Conservation (phyloP, 768 basidiomycete genomes). For the Suillus luteus region DNA sequence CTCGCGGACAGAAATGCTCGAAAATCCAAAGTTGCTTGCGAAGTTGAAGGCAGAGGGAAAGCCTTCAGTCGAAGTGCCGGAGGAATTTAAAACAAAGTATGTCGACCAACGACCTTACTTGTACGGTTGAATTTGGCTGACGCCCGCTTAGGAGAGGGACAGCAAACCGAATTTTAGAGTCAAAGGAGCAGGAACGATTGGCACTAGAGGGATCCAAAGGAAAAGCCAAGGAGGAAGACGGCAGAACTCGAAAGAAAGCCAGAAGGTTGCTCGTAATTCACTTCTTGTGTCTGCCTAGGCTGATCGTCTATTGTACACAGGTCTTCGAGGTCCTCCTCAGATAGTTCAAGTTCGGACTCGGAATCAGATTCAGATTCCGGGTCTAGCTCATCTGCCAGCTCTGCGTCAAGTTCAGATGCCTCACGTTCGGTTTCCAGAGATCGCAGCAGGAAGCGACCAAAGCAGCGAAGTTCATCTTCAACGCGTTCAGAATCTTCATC, state of each 20-base stretch:
- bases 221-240: conserved; percentile 30
- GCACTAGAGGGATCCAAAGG: conserved; percentile 29
- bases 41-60: conserved; percentile 72
- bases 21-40: conserved; percentile 68
- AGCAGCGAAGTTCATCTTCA: conserved; percentile 21
- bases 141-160: conserved; percentile 58
- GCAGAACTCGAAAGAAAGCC: conserved; percentile 37
- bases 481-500: conserved; percentile 19
- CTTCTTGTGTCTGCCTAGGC: background rate
- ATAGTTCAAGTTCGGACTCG: conserved; percentile 34
- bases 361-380: conserved; percentile 35
- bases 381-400: conserved; percentile 26
- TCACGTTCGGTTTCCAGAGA: conserved; percentile 49
- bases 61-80: conserved; percentile 83
- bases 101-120: conserved; percentile 26
- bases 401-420: conserved; percentile 37
- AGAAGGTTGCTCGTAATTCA: conserved; percentile 42
- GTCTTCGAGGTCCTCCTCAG: conserved; percentile 50
- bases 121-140: background rate
- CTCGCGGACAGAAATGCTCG: conserved; percentile 82
- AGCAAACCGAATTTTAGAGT: conserved; percentile 84
- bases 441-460: conserved; percentile 42
- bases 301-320: background rate
- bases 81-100: conserved; percentile 85
- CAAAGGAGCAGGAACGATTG: conserved; percentile 75